Evolutionary conservation across 1,139 yeast species (phyloP).

Genomic region (Pichia sp.): DNA sequence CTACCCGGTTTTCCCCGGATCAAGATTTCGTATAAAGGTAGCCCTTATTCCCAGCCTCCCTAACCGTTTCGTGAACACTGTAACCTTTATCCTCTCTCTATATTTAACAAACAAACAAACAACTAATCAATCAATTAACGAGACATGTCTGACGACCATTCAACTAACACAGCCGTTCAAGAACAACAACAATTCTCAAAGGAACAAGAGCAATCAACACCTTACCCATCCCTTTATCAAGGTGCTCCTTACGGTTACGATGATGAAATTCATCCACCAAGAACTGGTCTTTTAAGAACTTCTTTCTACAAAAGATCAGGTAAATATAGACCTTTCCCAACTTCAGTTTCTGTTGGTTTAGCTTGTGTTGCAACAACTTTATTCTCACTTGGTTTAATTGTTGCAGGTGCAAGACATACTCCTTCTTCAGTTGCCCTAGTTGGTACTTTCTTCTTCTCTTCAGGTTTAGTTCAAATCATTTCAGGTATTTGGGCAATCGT

Average conservation of each 20-base stretch:
- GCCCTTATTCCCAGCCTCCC: background rate
- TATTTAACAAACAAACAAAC: background rate
- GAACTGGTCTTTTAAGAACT: slow-evolving; percentile 28
- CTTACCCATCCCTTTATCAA: slow-evolving; percentile 13
- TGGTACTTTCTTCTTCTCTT: slow-evolving; percentile 47
- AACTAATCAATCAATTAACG: background rate
- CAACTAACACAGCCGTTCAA: slow-evolving; percentile 23
- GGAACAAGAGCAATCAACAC: slow-evolving; percentile 6
- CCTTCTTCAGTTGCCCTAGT: slow-evolving; percentile 41
- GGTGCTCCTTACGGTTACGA: slow-evolving; percentile 16
- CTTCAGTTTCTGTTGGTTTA: slow-evolving; percentile 29
- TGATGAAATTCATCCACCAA: slow-evolving; percentile 23
- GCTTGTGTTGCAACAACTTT: slow-evolving; percentile 27
- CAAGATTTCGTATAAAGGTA: background rate
- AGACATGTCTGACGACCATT: slow-evolving; percentile 21
- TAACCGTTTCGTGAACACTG: background rate
- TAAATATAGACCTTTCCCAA: slow-evolving; percentile 28
- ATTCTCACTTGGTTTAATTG: slow-evolving; percentile 32
- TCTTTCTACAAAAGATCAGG: slow-evolving; percentile 24
- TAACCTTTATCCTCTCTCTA: background rate
- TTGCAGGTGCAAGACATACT: slow-evolving; percentile 48
- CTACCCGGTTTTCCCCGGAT: too few species aligned
- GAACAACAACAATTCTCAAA: slow-evolving; percentile 10
- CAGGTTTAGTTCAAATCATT: slow-evolving; percentile 57
- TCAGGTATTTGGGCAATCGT: slow-evolving; percentile 63